Percentiles rank a stretch among this genome's conserved stretches.
These are phyloP conservation scores for Citrus trifoliata DNA, from an alignment of 345 rosid species.

Conservation along the genomic window DNA sequence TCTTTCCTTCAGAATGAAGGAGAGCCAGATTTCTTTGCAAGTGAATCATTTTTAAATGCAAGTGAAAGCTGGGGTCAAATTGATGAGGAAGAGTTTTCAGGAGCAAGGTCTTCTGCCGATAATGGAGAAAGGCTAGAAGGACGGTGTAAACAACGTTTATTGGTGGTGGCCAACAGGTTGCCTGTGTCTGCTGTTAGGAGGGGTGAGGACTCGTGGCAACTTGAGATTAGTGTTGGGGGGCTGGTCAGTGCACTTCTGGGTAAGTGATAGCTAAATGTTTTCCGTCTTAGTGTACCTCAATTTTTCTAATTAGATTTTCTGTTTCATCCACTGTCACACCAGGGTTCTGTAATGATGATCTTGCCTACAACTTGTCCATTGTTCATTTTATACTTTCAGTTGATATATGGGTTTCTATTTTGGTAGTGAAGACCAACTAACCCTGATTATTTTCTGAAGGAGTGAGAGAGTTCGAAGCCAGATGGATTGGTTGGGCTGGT, in stretches of 20 bases:
- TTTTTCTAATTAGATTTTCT: background rate
- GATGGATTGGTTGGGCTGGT: slow-evolving; percentile 74
- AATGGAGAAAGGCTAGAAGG: slow-evolving; percentile 25
- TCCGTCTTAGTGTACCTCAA: background rate
- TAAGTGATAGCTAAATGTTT: slow-evolving; percentile 11
- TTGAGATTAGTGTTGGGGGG: slow-evolving; percentile 55
- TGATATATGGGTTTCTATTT: background rate
- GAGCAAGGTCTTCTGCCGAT: slow-evolving; percentile 14
- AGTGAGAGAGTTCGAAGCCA: slow-evolving; percentile 54
- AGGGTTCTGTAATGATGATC: background rate
- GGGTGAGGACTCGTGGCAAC: slow-evolving; percentile 48
- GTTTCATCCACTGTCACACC: background rate
- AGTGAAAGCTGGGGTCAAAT: slow-evolving; percentile 19
- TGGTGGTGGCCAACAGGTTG: slow-evolving; percentile 60
- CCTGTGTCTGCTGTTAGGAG: slow-evolving; percentile 54
- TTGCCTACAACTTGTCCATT: background rate
- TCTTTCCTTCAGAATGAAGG: slow-evolving; percentile 22
- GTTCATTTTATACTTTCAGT: background rate
- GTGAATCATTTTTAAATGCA: slow-evolving; percentile 22
- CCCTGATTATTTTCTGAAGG: slow-evolving; percentile 29
- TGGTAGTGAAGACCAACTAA: background rate
- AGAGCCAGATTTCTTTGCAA: slow-evolving; percentile 24
- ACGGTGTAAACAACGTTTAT: slow-evolving; percentile 40
- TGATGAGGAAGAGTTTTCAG: slow-evolving; percentile 28
- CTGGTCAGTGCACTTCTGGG: slow-evolving; percentile 59